Conservation (phyloP, 2,329 filamentous ascomycete species). For the Beauveria sp. region DNA sequence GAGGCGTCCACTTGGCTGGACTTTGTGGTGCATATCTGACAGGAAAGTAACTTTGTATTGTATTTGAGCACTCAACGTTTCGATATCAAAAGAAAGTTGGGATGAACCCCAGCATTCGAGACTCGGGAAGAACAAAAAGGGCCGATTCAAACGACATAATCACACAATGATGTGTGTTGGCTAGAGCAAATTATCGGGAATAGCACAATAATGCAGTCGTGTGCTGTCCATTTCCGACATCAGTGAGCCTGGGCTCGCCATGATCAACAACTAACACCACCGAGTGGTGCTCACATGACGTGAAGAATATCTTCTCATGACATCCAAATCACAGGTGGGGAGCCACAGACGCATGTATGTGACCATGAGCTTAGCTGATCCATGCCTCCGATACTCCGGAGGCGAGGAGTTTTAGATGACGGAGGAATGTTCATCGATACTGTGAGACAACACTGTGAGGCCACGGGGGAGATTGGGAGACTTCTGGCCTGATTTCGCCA, state of each 20-base stretch:
- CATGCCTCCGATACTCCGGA: background rate
- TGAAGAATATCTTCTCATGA: background rate
- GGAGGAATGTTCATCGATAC: background rate
- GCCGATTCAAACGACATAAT: too few species aligned
- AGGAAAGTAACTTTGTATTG: conserved; percentile 12
- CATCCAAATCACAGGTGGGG: background rate
- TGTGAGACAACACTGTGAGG: background rate
- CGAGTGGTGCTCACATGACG: background rate
- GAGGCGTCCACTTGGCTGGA: background rate
- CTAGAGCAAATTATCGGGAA: background rate
- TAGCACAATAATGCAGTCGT: background rate
- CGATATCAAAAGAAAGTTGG: background rate
- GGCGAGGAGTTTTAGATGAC: background rate
- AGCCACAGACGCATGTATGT: background rate
- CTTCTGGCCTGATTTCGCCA: background rate
- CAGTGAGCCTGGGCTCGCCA: background rate
- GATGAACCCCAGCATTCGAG: background rate
- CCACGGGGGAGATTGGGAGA: background rate
- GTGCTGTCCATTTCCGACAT: background rate
- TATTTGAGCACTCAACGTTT: background rate
- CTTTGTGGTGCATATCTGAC: conserved; percentile 6
- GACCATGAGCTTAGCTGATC: background rate
- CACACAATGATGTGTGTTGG: too few species aligned
- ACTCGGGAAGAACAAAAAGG: too few species aligned
- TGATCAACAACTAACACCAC: background rate